Evolutionary conservation across 2,329 filamentous ascomycete genomes (phyloP), one percentile per base, ranked within the genome.

Genomic region (Calonectria pseudoreteaudii): DNA sequence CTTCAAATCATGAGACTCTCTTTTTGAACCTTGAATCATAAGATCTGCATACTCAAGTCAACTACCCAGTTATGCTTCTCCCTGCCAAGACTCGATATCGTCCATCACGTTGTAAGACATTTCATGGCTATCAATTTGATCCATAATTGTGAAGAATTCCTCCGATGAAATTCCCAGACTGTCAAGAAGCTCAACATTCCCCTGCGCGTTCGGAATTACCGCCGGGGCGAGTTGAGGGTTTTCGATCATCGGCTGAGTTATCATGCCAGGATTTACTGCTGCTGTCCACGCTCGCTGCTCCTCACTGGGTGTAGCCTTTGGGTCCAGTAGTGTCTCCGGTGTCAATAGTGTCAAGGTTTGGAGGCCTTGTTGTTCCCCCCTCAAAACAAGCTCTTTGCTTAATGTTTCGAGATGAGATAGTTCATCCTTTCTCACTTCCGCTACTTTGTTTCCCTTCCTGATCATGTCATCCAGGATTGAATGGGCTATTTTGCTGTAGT

Each of bases 151-250:
- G 13, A 85, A 70, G 44, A 86, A 85, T n/a, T 85, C 84, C 41
- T 83, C 80, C 0, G 83, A 85, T 0, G 84, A 86, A 23, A 85
- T 85, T 0, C 85, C 85, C 71, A 86, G 82, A 44, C 80, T 81
- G 13, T 84, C 82, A 11, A 86, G 76, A 36, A 85, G 81, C 28
- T 83, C 81, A 31, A 81, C 76, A 58, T 80, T 6, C 74, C 74
- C 26, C 71, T 50, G 16, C 71, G 74, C 14, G 72, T 64, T 23
- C 68, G 74, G 0, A 71, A 49, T 11, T 3, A 20, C 56, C 20
- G 68, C 72, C 18, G 73, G 47, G 53, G 75, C 30, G 0, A 72
- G 30, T 20, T 73, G 36, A 11, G 67, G n/a, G 38, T 73, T 14
- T 16, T 41, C 47, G 1, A 70, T 66, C 30, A 79, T 64, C 0